A percentile compares a stretch with the other conserved stretches of the same genome.
phyloP scores from a whole-genome alignment of 2,329 filamentous ascomycete species.

The Magnaporthales sp. region DNA sequence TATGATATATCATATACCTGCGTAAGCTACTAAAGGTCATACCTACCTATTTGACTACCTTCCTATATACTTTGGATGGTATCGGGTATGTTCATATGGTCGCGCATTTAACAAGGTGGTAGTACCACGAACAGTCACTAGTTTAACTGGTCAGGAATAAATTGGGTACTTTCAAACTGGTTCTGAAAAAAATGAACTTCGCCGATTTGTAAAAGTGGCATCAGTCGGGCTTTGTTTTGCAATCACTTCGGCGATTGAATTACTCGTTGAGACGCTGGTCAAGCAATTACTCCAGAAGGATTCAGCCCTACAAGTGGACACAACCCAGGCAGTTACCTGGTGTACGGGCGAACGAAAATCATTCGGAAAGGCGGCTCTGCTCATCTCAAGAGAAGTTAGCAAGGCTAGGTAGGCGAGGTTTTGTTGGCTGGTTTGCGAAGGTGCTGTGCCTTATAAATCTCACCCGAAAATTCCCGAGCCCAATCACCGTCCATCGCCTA shows the following conservation, averaged over 20 bases:
- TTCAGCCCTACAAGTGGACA: neutral
- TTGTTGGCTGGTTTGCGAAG: neutral
- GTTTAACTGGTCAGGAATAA: too few relatives aligned
- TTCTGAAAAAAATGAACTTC: too few relatives aligned
- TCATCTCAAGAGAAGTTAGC: neutral
- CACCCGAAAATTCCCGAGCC: neutral
- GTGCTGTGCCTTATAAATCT: neutral
- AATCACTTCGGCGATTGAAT: neutral
- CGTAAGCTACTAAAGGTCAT: too few relatives aligned
- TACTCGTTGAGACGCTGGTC: neutral
- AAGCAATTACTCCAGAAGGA: neutral
- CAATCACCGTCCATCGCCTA: conserved; percentile 1
- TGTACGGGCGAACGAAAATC: neutral
- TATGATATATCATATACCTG: too few relatives aligned
- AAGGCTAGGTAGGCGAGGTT: too few relatives aligned
- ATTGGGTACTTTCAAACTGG: too few relatives aligned
- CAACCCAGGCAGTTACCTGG: neutral
- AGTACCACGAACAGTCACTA: too few relatives aligned
- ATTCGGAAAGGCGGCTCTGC: neutral
- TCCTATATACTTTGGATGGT: too few relatives aligned
- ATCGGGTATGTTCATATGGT: too few relatives aligned
- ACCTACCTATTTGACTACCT: too few relatives aligned
- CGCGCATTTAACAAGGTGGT: too few relatives aligned
- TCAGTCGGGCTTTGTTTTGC: neutral
- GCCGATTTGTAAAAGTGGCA: neutral